Evolutionary conservation across 2,329 filamentous ascomycete genomes (phyloP).

Genomic region (Xylariales sp.): DNA sequence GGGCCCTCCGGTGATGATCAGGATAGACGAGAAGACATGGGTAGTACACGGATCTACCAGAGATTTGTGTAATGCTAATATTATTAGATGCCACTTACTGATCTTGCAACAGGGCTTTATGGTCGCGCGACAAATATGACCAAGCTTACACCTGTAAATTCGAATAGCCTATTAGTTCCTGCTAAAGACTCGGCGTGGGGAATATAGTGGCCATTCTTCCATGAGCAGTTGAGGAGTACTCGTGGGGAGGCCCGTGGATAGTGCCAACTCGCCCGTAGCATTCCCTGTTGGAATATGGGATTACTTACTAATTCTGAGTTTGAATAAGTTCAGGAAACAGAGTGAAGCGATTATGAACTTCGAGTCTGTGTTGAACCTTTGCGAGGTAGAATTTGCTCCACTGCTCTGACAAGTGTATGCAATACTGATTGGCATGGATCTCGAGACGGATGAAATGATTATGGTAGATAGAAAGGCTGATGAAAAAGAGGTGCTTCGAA

Average conservation of each 20-base stretch:
- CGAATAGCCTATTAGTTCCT: conserved; percentile 3
- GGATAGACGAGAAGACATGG: background rate
- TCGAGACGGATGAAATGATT: background rate
- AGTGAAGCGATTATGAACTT: background rate
- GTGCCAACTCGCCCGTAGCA: background rate
- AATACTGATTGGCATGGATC: background rate
- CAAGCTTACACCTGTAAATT: background rate
- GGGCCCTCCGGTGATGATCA: background rate
- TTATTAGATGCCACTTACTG: conserved; percentile 3
- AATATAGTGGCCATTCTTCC: background rate
- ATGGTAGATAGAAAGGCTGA: background rate
- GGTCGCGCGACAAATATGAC: background rate
- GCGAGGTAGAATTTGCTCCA: background rate
- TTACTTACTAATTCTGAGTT: conserved; percentile 16
- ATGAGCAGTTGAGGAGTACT: background rate
- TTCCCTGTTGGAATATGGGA: background rate
- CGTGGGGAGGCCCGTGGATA: background rate
- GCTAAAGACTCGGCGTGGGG: background rate
- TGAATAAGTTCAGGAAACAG: background rate
- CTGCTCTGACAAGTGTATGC: background rate
- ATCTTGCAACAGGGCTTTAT: background rate
- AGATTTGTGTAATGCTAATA: background rate
- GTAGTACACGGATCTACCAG: background rate
- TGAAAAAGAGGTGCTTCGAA: background rate
- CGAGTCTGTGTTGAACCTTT: background rate